Conservation (phyloP, 495 filamentous ascomycete species). For the Xylaria palmicola region DNA sequence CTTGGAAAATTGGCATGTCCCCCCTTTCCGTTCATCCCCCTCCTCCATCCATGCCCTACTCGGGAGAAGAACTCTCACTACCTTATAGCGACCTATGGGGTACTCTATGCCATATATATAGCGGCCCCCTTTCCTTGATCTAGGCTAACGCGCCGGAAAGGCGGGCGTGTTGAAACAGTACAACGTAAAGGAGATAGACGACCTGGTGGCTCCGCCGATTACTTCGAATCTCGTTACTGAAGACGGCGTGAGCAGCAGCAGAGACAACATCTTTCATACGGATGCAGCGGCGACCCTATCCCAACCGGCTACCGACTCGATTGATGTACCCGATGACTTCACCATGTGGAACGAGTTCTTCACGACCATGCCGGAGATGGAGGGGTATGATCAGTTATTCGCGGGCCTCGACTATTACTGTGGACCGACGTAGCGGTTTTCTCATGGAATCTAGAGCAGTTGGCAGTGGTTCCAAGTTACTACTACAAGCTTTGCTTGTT, state of each 20-base stretch:
- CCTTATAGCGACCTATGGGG: background rate
- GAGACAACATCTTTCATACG: background rate
- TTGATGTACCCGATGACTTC: slow-evolving; percentile 1
- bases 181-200: background rate
- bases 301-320: background rate
- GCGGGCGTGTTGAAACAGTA: slow-evolving; percentile 10
- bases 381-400: slow-evolving; percentile 10
- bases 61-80: background rate
- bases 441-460: background rate
- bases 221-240: background rate
- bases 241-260: background rate
- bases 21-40: background rate
- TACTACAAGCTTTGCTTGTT: too few relatives aligned
- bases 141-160: background rate
- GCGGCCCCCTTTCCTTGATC: background rate
- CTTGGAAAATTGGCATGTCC: slow-evolving; percentile 4
- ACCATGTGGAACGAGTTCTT: slow-evolving; percentile 13
- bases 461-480: background rate
- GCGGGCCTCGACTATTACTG: slow-evolving; percentile 15
- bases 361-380: slow-evolving; percentile 4
- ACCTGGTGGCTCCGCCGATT: background rate
- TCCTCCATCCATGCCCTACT: too few relatives aligned
- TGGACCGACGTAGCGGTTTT: slow-evolving; percentile 9
- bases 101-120: background rate
- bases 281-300: background rate